Evolutionary conservation across 192 early-diverging fungal genomes (phyloP).

Genomic region (Oehlia diaphana): DNA sequence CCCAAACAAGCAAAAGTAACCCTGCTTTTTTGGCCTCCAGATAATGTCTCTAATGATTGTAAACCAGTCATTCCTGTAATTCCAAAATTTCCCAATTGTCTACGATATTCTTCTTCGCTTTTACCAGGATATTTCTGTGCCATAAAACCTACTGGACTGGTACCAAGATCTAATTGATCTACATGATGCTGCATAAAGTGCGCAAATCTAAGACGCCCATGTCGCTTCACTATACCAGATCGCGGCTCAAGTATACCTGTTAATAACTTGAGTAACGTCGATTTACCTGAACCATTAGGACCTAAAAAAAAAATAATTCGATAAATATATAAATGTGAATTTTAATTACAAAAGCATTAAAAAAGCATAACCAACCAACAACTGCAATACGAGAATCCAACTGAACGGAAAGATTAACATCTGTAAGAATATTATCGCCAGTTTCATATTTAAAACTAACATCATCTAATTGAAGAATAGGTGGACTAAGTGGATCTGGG

Average conservation of each 20-base stretch:
- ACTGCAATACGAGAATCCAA: slow-evolving; percentile 98
- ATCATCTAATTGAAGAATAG: slow-evolving; percentile 93
- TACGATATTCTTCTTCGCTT: slow-evolving; percentile 94
- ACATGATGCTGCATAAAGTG: slow-evolving; percentile 98
- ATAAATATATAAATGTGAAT: too few species aligned
- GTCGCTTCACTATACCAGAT: slow-evolving; percentile 80
- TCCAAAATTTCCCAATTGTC: slow-evolving; percentile 91
- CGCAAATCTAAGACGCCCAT: slow-evolving; percentile 90
- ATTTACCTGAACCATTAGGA: slow-evolving; percentile 98
- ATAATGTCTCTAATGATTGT: slow-evolving; percentile 92
- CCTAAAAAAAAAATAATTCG: slow-evolving; percentile 34
- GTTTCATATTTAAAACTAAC: slow-evolving; percentile 88
- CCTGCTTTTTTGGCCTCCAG: slow-evolving; percentile 96
- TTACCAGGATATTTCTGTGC: slow-evolving; percentile 85
- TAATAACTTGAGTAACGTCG: slow-evolving; percentile 92
- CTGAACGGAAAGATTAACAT: slow-evolving; percentile 91
- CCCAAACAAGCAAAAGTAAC: slow-evolving; percentile 97
- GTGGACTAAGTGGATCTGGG: slow-evolving; percentile 92
- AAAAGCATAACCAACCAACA: slow-evolving; percentile 52
- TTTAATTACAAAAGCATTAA: not conserved
- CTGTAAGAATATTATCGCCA: slow-evolving; percentile 75
- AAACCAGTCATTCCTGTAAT: slow-evolving; percentile 95
- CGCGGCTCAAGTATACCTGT: slow-evolving; percentile 82
- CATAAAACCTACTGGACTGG: slow-evolving; percentile 87
- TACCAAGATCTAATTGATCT: slow-evolving; percentile 90